Base-by-base conservation (phyloP, 352 stramenopile genomes). In the Phytopythium mirpurense region DNA sequence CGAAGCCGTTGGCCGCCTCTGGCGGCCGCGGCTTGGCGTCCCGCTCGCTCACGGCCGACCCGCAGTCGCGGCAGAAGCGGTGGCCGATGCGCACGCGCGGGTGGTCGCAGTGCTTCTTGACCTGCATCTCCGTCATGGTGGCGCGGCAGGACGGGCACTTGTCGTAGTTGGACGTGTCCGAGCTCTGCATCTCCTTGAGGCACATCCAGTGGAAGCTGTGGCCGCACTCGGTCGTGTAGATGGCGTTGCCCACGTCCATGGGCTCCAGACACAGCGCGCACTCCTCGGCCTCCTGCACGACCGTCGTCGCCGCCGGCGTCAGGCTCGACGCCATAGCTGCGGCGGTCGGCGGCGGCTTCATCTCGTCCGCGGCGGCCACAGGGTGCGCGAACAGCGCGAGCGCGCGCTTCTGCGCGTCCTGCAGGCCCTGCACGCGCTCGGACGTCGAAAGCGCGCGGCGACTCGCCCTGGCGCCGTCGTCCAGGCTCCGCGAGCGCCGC, bases 191-290 rank as follows among this genome's bases (percentile, higher is more conserved):
- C 18, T 88, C 81, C 51, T 93, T 90, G 1, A 93, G 61, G 53
- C 83, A 93, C 26, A 72, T 75, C 81, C 80, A 93, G 54, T 93
- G 83, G 68, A 93, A 93, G 55, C 76, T 90, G 59, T 93, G 83
- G 42, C 81, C 81, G 54, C 83, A 93, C 18, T 76, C 74, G 8
- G 83, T 93, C 36, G 83, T 93, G 53, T 84, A 90, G 56, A 93
- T 90, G 14, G 83, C 83, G 32, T 91, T 57, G 37, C 83, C 83
- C 11, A 85, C 74, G 40, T 89, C 77, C 77, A 93, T 90, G 2
- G 72, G 75, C 5, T 93, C 83, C 5, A 93, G 60, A 42, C 83
- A 93, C 53, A 93, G 89, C n/a, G 83, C 83, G 41, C 83, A 93
- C 54, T 93, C 83, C 16, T 92, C 83, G 0, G 72, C 76, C 56